Base-by-base conservation (phyloP, 176 grass and related monocot genomes). In the Dactylis glomerata region DNA sequence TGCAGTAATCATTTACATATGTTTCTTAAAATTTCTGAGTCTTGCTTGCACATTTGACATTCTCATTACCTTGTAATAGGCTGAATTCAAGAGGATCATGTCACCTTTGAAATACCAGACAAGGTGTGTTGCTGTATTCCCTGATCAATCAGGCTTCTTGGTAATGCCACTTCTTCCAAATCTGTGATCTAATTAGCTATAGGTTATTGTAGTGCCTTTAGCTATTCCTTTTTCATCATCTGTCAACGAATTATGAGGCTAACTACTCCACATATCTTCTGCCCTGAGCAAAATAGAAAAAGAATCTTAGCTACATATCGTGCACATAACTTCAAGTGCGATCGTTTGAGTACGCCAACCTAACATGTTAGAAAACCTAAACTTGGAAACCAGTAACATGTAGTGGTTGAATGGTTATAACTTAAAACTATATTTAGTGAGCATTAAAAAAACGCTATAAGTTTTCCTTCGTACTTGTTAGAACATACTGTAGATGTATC, bases 91-190 rank as follows among this genome's bases (percentile, higher is more conserved):
- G 91, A 92, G 93, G 75, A 95, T 95, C 9, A 46, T 63, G 69
- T 95, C 90, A 81, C 93, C 93, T 87, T 85, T 98, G 67, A 98
- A 95, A 84, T 92, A 87, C 69, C 93, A 98, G 68, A 95, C 93
- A 82, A 91, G 96, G 80, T 92, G 96, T 58, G 86, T 95, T 68
- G 89, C 96, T 30, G 93, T 91, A 65, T 98, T 98, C 91, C 96
- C 96, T 89, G 96, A 98, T 89, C 96, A 98, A 89, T 89, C 95
- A 92, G 96, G 89, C 5, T 98, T 98, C 92, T 83, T 98, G 96
- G 96, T 95, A 98, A 91, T 73, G 49, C 45, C 64, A 38, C 19
- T 17, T 73, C 66, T 79, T 50, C 17, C 26, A 50, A 73, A 79
- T 46, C 16, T 31, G 37, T 59, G 56, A 37, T 46, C 77, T 42